Percentiles rank a stretch among this genome's conserved stretches.
These are phyloP conservation scores for Tillandsia fasciculata DNA, from an alignment of 176 grass and related monocot species.

Conservation along the genomic window DNA sequence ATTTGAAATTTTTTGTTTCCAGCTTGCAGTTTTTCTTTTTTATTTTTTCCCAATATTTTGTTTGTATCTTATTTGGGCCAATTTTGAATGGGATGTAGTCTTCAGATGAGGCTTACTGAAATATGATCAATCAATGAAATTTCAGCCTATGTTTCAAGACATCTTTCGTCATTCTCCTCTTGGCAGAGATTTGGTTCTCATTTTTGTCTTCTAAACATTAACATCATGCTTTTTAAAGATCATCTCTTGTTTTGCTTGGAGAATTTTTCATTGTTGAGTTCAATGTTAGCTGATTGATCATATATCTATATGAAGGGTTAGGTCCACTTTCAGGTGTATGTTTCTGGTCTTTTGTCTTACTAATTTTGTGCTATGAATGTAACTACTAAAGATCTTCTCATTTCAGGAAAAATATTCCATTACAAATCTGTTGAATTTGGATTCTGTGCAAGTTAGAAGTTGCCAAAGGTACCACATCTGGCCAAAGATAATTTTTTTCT, in stretches of 20 bases:
- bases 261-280: background rate
- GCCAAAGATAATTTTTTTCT: too few species aligned
- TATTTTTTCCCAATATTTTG: constrained; percentile 21
- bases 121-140: constrained; percentile 50
- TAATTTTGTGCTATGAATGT: background rate
- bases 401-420: background rate
- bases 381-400: background rate
- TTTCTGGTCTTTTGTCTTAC: background rate
- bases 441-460: too few species aligned
- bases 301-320: background rate
- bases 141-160: constrained; percentile 12
- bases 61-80: constrained; percentile 14
- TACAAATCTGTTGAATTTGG: background rate
- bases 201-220: background rate
- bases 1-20: constrained; percentile 16
- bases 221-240: background rate
- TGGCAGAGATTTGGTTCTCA: background rate
- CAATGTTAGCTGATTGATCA: background rate
- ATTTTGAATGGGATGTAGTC: constrained; percentile 36
- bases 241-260: background rate
- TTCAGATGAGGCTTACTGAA: constrained; percentile 36
- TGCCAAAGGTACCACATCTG: too few species aligned
- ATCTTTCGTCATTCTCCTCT: constrained; percentile 2
- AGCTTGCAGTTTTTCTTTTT: constrained; percentile 28
- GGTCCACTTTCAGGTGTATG: background rate